phyloP scores from a whole-genome alignment of 169 alveolate genomes.

The Plasmodium coatneyi region DNA sequence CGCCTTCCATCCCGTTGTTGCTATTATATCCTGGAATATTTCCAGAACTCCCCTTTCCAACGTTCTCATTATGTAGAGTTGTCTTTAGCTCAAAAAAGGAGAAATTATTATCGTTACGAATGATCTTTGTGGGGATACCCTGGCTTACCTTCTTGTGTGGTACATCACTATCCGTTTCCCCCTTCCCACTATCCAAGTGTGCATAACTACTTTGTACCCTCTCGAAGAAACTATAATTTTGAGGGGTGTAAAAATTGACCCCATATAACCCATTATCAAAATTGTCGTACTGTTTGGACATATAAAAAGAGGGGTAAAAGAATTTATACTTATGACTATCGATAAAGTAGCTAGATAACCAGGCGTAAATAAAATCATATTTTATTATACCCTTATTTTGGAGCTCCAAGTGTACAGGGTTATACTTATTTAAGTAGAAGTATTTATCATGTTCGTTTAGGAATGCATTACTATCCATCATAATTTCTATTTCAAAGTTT shows the following conservation, averaged over 20 bases:
- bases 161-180: background rate
- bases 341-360: constrained; percentile 47
- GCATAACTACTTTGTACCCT: background rate
- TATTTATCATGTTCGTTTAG: constrained; percentile 10
- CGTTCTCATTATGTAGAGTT: background rate
- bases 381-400: constrained; percentile 55
- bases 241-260: background rate
- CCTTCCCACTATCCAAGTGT: background rate
- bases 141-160: background rate
- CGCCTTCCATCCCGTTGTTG: background rate
- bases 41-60: background rate
- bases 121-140: background rate
- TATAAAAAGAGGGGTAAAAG: constrained; percentile 36
- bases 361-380: constrained; percentile 19
- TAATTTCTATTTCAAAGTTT: constrained; percentile 45
- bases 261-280: background rate
- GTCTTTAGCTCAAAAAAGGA: constrained; percentile 12
- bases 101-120: background rate
- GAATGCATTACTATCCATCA: constrained; percentile 26
- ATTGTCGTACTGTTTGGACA: background rate
- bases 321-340: constrained; percentile 2
- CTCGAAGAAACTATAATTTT: constrained; percentile 15
- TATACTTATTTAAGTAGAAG: constrained; percentile 19
- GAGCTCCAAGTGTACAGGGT: constrained; percentile 43
- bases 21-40: background rate